Conservation (phyloP, 106 monocot species). For the Apostasia ramifera region DNA sequence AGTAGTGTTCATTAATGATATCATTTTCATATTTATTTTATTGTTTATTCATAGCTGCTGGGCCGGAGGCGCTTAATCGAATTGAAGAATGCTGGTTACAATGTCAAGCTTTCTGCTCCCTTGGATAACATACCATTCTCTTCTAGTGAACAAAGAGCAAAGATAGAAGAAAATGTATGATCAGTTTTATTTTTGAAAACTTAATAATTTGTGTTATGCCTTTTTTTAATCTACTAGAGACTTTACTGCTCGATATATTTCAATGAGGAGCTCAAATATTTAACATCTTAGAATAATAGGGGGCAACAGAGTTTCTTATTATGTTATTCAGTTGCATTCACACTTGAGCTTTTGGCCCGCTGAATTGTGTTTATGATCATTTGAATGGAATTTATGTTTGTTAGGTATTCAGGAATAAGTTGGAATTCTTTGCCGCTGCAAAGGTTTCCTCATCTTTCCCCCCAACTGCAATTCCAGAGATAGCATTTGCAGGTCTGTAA, state of each 20-base stretch:
- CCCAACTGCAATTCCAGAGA: constrained; percentile 73
- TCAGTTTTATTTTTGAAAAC: not conserved
- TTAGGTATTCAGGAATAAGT: constrained; percentile 87
- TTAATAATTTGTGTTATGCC: not conserved
- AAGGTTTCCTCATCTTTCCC: constrained; percentile 92
- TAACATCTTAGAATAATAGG: not conserved
- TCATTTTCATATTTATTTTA: not conserved
- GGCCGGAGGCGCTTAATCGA: constrained; percentile 86
- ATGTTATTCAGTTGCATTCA: not conserved
- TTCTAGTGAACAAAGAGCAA: constrained; percentile 58
- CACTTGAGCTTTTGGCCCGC: not conserved
- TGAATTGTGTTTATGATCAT: not conserved
- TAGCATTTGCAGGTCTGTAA: constrained; percentile 91
- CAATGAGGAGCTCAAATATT: not conserved
- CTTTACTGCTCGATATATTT: not conserved
- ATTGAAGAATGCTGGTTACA: constrained; percentile 77
- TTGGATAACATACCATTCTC: constrained; percentile 89
- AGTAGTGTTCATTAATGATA: not conserved
- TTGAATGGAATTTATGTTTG: not conserved
- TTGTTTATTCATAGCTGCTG: constrained; percentile 50
- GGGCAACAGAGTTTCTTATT: not conserved
- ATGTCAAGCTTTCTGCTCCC: constrained; percentile 77
- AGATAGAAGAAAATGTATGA: constrained; percentile 89
- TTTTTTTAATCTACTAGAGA: not conserved
- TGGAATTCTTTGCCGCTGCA: constrained; percentile 98